Percentiles rank a stretch among this genome's conserved stretches.
phyloP scores from a whole-genome alignment of 2,329 filamentous ascomycete species.

The Penicillium sp. region DNA sequence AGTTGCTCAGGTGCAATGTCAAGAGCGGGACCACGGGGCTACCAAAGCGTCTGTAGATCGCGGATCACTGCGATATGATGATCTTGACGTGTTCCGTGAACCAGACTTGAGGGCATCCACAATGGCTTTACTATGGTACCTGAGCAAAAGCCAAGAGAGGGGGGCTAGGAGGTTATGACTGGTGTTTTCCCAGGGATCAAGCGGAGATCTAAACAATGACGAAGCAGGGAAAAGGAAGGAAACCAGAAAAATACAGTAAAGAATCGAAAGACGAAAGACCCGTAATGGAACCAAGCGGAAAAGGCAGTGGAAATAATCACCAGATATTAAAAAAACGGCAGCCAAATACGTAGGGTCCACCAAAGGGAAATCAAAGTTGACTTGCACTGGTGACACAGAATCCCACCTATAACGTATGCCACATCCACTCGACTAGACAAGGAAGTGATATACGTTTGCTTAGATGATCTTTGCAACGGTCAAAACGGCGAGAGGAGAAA shows the following conservation, averaged over 20 bases:
- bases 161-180: not conserved
- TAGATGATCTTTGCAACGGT: constrained; percentile 17
- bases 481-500: constrained; percentile 6
- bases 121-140: constrained; percentile 7
- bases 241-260: not conserved
- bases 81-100: constrained; percentile 22
- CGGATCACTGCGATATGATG: constrained; percentile 13
- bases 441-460: constrained; percentile 3
- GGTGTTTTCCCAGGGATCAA: constrained; percentile 9
- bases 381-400: not conserved
- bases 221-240: constrained; percentile 7
- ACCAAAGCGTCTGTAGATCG: constrained; percentile 10
- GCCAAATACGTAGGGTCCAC: constrained; percentile 20
- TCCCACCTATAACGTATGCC: not conserved
- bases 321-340: constrained; percentile 22
- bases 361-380: constrained; percentile 9
- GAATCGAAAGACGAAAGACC: constrained; percentile 6
- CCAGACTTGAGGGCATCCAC: constrained; percentile 12
- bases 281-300: constrained; percentile 3
- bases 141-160: constrained; percentile 10
- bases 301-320: constrained; percentile 30
- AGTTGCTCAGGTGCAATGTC: constrained; percentile 5
- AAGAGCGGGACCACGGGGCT: constrained; percentile 7
- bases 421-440: not conserved
- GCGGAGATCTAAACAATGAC: constrained; percentile 15